These are phyloP conservation scores for Liquidambar formosana DNA, from an alignment of 164 flowering plant species.

Conservation along the genomic window DNA sequence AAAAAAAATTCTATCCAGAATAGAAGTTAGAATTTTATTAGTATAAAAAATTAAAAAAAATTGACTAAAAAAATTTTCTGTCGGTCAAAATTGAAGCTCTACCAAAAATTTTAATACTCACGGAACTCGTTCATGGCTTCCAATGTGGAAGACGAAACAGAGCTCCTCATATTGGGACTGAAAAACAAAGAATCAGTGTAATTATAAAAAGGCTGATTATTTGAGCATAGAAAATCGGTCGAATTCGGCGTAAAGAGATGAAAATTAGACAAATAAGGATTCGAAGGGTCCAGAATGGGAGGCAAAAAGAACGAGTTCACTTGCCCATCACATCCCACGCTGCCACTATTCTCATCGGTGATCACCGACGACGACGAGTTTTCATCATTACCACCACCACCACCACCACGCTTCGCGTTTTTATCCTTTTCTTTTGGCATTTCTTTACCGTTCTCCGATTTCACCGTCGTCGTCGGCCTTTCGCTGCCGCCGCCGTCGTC, in stretches of 20 bases:
- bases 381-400: constrained; percentile 15
- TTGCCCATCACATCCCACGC: constrained; percentile 8
- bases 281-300: constrained; percentile 18
- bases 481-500: constrained; percentile 1
- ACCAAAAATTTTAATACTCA: constrained; percentile 11
- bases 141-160: constrained; percentile 19
- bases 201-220: constrained; percentile 21
- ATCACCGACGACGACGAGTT: constrained; percentile 33
- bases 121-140: constrained; percentile 26
- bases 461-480: not conserved
- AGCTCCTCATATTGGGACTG: constrained; percentile 20
- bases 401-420: not conserved
- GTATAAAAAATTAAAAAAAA: too few species aligned
- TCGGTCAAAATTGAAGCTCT: too few species aligned
- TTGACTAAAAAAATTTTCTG: too few species aligned
- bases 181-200: constrained; percentile 18
- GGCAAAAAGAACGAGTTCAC: constrained; percentile 26
- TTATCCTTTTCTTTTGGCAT: not conserved
- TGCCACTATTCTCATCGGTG: constrained; percentile 33
- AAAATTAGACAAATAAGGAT: constrained; percentile 14
- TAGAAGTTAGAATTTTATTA: too few species aligned
- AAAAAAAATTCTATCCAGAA: too few species aligned
- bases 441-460: not conserved
- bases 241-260: constrained; percentile 25
- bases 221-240: constrained; percentile 16